Conservation (phyloP, 176 grass and related monocot species). For the Ananas comosus region DNA sequence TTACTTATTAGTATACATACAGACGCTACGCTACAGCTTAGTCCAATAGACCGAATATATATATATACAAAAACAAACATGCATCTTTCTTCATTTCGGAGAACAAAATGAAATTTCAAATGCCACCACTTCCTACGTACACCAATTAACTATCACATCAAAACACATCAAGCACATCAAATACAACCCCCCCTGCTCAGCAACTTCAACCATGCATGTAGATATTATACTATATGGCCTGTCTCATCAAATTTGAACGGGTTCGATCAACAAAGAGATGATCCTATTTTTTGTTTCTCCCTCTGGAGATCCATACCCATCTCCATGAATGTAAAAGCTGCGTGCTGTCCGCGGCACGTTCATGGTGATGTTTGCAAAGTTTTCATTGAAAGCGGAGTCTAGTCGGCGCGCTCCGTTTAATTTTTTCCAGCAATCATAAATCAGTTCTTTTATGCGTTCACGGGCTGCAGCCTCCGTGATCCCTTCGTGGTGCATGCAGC, state of each 20-base stretch:
- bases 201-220: too few relatives aligned
- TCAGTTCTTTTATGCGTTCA: conserved; percentile 14
- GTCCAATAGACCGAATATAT: too few relatives aligned
- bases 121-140: too few relatives aligned
- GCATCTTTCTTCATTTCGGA: too few relatives aligned
- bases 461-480: conserved; percentile 6
- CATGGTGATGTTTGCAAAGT: neutral
- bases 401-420: conserved; percentile 12
- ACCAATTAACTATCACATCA: too few relatives aligned
- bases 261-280: conserved; percentile 6
- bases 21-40: too few relatives aligned
- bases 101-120: too few relatives aligned
- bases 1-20: too few relatives aligned
- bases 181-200: neutral
- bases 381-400: conserved; percentile 12
- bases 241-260: conserved; percentile 1
- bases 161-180: neutral
- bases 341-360: neutral
- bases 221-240: neutral
- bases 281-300: neutral
- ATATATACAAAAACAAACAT: too few relatives aligned
- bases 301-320: neutral
- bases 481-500: conserved; percentile 22
- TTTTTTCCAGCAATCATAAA: conserved; percentile 3
- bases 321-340: conserved; percentile 9